A percentile compares a stretch with the other conserved stretches of the same genome.
Conservation (phyloP, 345 rosid species). For the Populus nigra region DNA sequence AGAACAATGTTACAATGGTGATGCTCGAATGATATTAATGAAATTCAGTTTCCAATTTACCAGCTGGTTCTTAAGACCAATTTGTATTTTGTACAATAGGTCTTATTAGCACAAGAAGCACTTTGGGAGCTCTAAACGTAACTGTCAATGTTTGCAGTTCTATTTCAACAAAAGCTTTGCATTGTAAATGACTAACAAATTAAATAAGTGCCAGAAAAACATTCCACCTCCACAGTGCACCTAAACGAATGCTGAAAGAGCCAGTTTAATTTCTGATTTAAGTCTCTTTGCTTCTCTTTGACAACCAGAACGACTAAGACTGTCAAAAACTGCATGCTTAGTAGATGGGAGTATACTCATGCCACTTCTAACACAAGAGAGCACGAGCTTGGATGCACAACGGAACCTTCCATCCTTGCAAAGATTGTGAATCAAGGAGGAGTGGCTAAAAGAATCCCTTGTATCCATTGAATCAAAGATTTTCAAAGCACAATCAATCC, state of each 20-base stretch:
- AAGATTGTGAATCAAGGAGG: slow-evolving; percentile 74
- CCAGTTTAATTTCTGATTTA: slow-evolving; percentile 43
- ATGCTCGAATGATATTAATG: not conserved
- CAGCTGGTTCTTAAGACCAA: not conserved
- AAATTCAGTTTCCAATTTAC: not conserved
- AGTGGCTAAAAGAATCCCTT: slow-evolving; percentile 72
- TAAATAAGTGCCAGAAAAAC: not conserved
- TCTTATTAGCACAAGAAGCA: not conserved
- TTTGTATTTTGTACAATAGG: not conserved
- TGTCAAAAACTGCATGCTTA: slow-evolving; percentile 60
- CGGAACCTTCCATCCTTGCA: slow-evolving; percentile 60
- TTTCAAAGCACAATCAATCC: slow-evolving; percentile 51
- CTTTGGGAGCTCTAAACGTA: not conserved
- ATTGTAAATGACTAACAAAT: not conserved
- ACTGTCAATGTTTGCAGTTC: not conserved
- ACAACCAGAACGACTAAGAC: slow-evolving; percentile 57
- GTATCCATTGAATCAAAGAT: slow-evolving; percentile 59
- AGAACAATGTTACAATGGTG: not conserved
- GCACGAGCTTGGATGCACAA: slow-evolving; percentile 62
- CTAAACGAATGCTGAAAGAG: slow-evolving; percentile 15
- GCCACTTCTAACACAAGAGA: slow-evolving; percentile 62
- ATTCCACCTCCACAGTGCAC: not conserved
- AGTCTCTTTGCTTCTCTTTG: slow-evolving; percentile 54
- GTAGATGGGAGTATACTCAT: slow-evolving; percentile 59
- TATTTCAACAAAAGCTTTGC: not conserved